These are phyloP conservation scores for Hypseocharis bilobata DNA, from an alignment of 441 rosid species.

Conservation along the genomic window DNA sequence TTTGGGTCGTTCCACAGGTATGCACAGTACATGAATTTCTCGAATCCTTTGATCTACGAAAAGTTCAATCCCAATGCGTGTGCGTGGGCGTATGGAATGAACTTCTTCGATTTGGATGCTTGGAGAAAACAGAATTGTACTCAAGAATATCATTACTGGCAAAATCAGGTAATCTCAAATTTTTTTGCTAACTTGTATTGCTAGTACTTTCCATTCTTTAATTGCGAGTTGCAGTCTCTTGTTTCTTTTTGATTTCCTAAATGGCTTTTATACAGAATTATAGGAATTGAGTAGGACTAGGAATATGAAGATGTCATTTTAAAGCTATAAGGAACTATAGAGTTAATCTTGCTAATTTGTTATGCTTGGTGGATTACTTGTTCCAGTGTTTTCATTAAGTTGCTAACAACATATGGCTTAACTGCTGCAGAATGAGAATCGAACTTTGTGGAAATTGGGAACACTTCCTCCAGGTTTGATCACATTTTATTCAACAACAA, in stretches of 20 bases:
- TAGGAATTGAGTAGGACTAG: neutral
- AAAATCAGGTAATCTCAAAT: constrained; percentile 18
- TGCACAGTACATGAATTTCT: constrained; percentile 56
- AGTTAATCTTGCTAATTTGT: neutral
- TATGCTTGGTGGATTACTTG: neutral
- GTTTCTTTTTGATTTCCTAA: neutral
- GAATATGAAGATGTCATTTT: neutral
- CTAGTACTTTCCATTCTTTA: neutral
- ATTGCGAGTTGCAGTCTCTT: neutral
- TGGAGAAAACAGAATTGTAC: constrained; percentile 82
- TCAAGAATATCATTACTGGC: constrained; percentile 56
- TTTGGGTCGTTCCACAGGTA: constrained; percentile 89
- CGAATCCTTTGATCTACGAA: constrained; percentile 69
- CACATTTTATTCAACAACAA: constrained; percentile 68
- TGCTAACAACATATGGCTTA: neutral
- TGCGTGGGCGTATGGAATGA: constrained; percentile 98
- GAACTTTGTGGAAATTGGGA: constrained; percentile 58
- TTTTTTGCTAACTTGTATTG: neutral
- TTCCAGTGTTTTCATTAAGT: too few relatives aligned
- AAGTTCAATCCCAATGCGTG: constrained; percentile 93
- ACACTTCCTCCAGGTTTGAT: constrained; percentile 74
- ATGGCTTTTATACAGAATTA: neutral
- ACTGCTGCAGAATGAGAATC: constrained; percentile 48
- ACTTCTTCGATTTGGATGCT: constrained; percentile 74
- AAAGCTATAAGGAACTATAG: neutral